Conservation (phyloP, 176 grass and related monocot species). For the Triticum turgidum region DNA sequence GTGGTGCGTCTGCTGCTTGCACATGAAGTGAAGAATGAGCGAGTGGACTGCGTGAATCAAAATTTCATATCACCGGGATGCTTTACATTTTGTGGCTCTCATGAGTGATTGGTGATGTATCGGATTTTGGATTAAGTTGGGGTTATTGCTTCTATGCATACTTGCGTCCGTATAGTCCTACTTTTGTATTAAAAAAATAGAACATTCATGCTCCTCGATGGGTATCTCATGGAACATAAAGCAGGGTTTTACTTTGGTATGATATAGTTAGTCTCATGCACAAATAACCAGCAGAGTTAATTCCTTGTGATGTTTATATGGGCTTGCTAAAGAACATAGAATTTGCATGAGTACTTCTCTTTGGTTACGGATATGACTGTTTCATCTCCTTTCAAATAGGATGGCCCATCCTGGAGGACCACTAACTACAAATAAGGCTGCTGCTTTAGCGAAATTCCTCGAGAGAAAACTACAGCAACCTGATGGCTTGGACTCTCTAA, state of each 20-base stretch:
- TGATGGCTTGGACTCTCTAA: constrained; percentile 74
- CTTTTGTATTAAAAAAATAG: background rate
- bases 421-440: constrained; percentile 95
- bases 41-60: background rate
- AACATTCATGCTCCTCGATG: background rate
- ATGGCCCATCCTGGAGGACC: constrained; percentile 88
- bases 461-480: constrained; percentile 96
- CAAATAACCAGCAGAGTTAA: background rate
- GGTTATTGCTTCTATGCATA: background rate
- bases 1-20: background rate
- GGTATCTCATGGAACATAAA: background rate
- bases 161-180: background rate
- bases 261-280: background rate
- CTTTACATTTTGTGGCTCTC: background rate
- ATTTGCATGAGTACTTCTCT: background rate
- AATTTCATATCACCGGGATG: background rate
- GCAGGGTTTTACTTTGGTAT: background rate
- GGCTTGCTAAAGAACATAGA: background rate
- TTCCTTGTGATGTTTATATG: background rate
- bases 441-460: constrained; percentile 93
- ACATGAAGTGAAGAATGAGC: background rate
- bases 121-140: background rate
- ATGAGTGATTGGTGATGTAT: background rate
- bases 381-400: constrained; percentile 45
- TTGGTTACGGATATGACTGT: background rate